Evolutionary conservation across 1,284 basidiomycete genomes (phyloP).

Genomic region (Erythrobasidium hasegawianum): DNA sequence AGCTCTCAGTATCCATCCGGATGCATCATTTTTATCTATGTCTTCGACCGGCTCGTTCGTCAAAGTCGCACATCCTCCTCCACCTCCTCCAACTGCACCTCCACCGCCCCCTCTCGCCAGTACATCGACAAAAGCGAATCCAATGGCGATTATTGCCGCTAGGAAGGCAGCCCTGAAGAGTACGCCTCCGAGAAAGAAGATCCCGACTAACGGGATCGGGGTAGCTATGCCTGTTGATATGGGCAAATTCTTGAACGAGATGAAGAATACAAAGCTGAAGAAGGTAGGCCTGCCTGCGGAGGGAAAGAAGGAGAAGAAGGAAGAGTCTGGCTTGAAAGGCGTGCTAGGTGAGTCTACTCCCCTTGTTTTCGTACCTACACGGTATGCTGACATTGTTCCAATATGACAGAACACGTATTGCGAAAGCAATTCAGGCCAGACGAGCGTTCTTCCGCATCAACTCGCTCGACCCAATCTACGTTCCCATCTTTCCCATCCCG

Average conservation of each 20-base stretch:
- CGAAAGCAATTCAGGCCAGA: slow-evolving; percentile 18
- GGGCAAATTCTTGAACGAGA: slow-evolving; percentile 31
- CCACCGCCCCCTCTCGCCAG: not conserved
- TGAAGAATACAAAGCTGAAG: slow-evolving; percentile 23
- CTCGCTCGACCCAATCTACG: not conserved
- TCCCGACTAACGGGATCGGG: not conserved
- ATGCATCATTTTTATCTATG: slow-evolving; percentile 2
- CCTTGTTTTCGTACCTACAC: not conserved
- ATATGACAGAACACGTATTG: slow-evolving; percentile 11
- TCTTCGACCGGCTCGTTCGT: not conserved
- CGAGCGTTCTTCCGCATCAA: slow-evolving; percentile 15
- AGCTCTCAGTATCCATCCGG: not conserved
- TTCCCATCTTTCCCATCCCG: not conserved
- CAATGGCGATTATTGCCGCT: slow-evolving; percentile 18
- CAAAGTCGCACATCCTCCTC: slow-evolving; percentile 9
- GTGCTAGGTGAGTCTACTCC: slow-evolving; percentile 9
- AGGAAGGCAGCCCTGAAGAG: slow-evolving; percentile 2
- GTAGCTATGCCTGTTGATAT: slow-evolving; percentile 29
- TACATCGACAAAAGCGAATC: not conserved
- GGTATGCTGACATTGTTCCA: not conserved
- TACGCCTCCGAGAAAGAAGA: slow-evolving; percentile 3
- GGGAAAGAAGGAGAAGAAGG: slow-evolving; percentile 16
- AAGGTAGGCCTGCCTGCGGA: slow-evolving; percentile 26
- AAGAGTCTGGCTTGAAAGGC: slow-evolving; percentile 25
- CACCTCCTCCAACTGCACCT: slow-evolving; percentile 16